Evolutionary conservation across 2,329 filamentous ascomycete genomes (phyloP).

Genomic region (Aspergillus thermomutatus): DNA sequence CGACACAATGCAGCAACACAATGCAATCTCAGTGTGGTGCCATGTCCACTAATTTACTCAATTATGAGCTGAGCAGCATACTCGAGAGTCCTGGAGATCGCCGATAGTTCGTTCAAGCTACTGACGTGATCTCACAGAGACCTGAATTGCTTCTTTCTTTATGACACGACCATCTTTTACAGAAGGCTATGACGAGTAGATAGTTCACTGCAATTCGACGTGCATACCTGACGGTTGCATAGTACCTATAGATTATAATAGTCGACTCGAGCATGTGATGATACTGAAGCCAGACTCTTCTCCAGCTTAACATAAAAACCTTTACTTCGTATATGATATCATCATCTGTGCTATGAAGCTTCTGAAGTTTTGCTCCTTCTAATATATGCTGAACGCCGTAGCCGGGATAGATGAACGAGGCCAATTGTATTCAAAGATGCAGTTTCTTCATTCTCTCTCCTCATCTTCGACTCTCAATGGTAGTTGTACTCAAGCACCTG

Average conservation of each 20-base stretch:
- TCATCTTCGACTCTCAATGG: too few species aligned
- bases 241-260: neutral
- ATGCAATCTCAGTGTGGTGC: neutral
- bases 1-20: neutral
- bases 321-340: neutral
- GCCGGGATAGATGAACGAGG: too few species aligned
- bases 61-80: neutral
- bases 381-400: too few species aligned
- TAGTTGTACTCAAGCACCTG: neutral
- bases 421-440: too few species aligned
- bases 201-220: neutral
- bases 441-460: too few species aligned
- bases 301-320: neutral
- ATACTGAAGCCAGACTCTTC: neutral
- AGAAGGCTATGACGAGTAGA: neutral
- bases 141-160: neutral
- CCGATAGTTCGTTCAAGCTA: neutral
- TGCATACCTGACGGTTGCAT: neutral
- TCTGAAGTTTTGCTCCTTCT: too few species aligned
- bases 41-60: neutral
- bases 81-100: too few species aligned
- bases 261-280: neutral
- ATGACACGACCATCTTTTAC: neutral
- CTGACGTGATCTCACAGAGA: neutral
- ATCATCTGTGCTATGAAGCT: neutral